Percentiles rank a stretch among this genome's conserved stretches.
Evolutionary conservation across 805 yeast genomes (phyloP).

Genomic region (Saccharomycopsis malanga): DNA sequence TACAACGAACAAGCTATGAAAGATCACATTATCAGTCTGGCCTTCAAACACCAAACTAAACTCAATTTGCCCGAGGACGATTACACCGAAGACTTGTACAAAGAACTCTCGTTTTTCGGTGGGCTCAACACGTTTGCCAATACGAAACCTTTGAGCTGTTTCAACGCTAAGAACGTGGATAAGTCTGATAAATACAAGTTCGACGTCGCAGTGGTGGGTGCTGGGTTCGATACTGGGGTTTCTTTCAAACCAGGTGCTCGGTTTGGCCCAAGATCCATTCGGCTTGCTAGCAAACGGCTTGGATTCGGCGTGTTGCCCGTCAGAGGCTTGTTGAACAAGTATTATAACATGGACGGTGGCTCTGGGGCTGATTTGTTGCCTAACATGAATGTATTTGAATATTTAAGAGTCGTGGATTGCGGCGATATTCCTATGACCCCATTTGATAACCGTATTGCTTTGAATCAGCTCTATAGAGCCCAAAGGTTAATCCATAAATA

Average conservation of each 20-base stretch:
- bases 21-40: neutral
- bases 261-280: conserved; percentile 50
- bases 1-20: neutral
- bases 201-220: conserved; percentile 53
- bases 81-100: conserved; percentile 7
- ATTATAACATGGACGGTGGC: neutral
- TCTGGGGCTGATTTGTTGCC: neutral
- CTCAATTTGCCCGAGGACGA: conserved; percentile 1
- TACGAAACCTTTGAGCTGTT: conserved; percentile 7
- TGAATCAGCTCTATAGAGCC: conserved; percentile 52
- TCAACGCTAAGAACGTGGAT: neutral
- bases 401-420: conserved; percentile 46
- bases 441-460: conserved; percentile 56
- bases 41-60: neutral
- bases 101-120: conserved; percentile 3
- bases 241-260: conserved; percentile 52
- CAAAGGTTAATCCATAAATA: conserved; percentile 43
- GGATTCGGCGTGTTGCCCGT: conserved; percentile 36
- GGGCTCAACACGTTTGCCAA: conserved; percentile 8
- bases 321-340: conserved; percentile 25
- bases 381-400: conserved; percentile 1
- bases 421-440: conserved; percentile 67
- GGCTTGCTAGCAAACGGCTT: conserved; percentile 41
- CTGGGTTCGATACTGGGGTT: conserved; percentile 53
- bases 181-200: conserved; percentile 12